Evolutionary conservation across 2,329 filamentous ascomycete species (phyloP), one percentile per base, ranked within the genome.

Genomic region (Fusarium anthophilum): DNA sequence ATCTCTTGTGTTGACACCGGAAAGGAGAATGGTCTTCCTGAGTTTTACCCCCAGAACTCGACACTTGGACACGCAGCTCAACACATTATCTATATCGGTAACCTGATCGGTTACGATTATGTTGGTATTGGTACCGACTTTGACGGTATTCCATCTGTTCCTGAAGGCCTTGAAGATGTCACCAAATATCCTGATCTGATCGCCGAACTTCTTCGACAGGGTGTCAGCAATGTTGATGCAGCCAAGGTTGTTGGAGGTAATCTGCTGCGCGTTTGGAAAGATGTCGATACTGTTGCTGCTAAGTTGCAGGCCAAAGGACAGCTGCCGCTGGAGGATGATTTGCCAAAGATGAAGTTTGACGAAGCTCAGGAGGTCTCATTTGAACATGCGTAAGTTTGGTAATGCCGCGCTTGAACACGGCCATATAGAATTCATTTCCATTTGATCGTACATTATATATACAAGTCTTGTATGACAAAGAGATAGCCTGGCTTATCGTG

Each of bases 111-210:
- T 7, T 98, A 93, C 77, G 93, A 95, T 45, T 89, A 98, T 80
- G 94, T 98, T 22, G 96, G 95, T 1, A 83, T 98, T 24, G 96
- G 96, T 0, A 95, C 93, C 59, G 96, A 98, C 81, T 98, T 95
- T 80, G 95, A 98, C 80, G 96, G 90, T 14, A 95, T 95, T 64
- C 79, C 81, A 3, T 81, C 77, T 2, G 91, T 91, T 9, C 94
- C 95, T 0, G 80, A 85, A 61, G 96, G 95, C 0, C 82, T 98
- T 54, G 94, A 96, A 43, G 95, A 98, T 81, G 94, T 98, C 12
- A 91, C 91, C 55, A 94, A 94, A 80, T 97, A 92, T 78, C 95
- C 95, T 0, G 89, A 92, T 64, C 83, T 98, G 50, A 89, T 98
- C 14, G 91, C 90, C 8, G 93, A 94, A 82, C 82, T 98, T 66